A percentile compares a stretch with the other conserved stretches of the same genome.
phyloP scores from a whole-genome alignment of 805 yeast genomes.

The Wickerhamomyces chaumierensis region DNA sequence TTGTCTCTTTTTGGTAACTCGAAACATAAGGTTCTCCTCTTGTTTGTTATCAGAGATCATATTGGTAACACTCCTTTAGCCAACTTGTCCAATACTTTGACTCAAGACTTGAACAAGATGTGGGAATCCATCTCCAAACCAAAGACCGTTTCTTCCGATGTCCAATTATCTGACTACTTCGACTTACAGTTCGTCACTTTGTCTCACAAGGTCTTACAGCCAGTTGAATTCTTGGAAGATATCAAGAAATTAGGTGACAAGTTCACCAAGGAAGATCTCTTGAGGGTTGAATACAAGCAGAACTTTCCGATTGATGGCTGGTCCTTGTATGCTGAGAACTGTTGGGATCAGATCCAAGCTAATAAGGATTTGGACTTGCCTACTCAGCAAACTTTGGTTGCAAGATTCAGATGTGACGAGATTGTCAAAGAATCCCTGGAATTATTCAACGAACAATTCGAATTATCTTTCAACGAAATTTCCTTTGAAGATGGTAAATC shows the following conservation, averaged over 20 bases:
- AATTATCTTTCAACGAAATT: constrained; percentile 3
- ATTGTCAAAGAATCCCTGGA: constrained; percentile 36
- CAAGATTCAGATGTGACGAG: constrained; percentile 91
- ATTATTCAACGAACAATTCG: constrained; percentile 11
- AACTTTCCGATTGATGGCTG: constrained; percentile 91
- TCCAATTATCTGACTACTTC: constrained; percentile 63
- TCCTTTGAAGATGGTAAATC: constrained; percentile 11
- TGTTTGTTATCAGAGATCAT: constrained; percentile 90
- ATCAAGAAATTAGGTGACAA: constrained; percentile 54
- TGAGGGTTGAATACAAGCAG: constrained; percentile 68
- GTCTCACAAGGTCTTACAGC: constrained; percentile 76
- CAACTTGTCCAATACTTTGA: constrained; percentile 57
- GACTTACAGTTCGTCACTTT: constrained; percentile 74
- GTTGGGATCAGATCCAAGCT: constrained; percentile 90
- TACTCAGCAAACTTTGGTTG: constrained; percentile 90
- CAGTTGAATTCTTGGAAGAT: constrained; percentile 54
- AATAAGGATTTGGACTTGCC: constrained; percentile 94
- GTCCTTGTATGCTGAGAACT: constrained; percentile 79
- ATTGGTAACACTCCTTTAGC: constrained; percentile 76
- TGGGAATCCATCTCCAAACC: constrained; percentile 80
- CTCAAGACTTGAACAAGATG: constrained; percentile 58
- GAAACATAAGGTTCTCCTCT: constrained; percentile 49
- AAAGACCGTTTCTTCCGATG: constrained; percentile 34
- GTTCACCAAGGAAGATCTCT: constrained; percentile 35
- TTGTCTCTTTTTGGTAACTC: constrained; percentile 66